Base-by-base conservation (phyloP, 2,329 filamentous ascomycete genomes). In the Aureobasidium sp. region DNA sequence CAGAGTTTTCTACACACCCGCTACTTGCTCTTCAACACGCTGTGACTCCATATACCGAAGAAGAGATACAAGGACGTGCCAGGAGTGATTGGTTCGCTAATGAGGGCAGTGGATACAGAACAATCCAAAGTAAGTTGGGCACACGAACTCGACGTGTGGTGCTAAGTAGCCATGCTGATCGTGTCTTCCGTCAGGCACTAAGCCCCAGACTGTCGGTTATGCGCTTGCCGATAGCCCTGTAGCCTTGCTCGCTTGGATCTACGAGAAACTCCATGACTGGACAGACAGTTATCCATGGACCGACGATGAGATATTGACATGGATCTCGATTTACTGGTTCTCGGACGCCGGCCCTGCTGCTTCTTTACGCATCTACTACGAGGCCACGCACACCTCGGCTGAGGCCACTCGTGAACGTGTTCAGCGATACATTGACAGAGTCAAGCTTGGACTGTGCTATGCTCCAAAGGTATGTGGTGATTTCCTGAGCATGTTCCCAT, bases 211-310 rank as follows among this genome's bases (percentile, higher is more conserved):
- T 0, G 69, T 92, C 0, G 86, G 86, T 0, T 90, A 89, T 68
- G 84, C 79, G 0, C 77, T 92, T 3, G 79, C 83, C 0, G 88
- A 91, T 69, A 86, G 82, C 7, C 90, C 89, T 0, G 82, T 89
- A 0, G 87, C 82, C 0, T 75, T 91, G 3, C 77, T 93, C 1
- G 83, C 87, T 0, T 94, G 90, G 90, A 85, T 93, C 37, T 89
- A 89, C 66, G 90, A 93, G 74, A 93, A 93, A 70, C 75, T 93
- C 41, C 83, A 87, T 66, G 86, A 89, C 67, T 93, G 89, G 89
- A 85, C 85, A 0, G 88, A 92, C 67, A 68, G 67, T 1, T 91
- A 91, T 68, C 76, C 81, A 0, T 92, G 88, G 88, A 87, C 83
- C 0, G 86, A 90, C 64, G 87, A 91, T 60, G 88, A 92, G 74